Evolutionary conservation across 805 yeast species (phyloP).

Genomic region (Lachancea nothofagi): DNA sequence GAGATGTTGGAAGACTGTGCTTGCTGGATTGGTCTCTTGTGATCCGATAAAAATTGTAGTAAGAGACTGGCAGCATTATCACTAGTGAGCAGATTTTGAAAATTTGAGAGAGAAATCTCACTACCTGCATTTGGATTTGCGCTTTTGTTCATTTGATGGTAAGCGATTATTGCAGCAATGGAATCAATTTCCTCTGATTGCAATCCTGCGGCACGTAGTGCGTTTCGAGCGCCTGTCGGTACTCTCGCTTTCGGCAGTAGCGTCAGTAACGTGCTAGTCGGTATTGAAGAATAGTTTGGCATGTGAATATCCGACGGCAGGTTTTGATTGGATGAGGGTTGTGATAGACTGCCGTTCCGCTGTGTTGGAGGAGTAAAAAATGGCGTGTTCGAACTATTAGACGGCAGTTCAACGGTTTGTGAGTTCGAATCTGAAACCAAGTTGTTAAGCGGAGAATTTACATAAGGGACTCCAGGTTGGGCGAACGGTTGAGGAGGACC

Average conservation of each 20-base stretch:
- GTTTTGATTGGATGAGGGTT: conserved; percentile 3
- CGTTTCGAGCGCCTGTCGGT: conserved; percentile 65
- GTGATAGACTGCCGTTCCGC: not conserved
- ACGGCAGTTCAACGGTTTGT: conserved; percentile 8
- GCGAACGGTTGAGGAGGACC: conserved; percentile 2
- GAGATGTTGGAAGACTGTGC: not conserved
- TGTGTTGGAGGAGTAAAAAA: conserved; percentile 1
- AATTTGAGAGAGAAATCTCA: not conserved
- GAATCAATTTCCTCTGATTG: conserved; percentile 67
- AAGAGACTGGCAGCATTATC: conserved; percentile 6
- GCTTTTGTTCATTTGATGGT: conserved; percentile 43
- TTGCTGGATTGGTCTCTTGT: not conserved
- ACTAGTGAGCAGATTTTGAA: not conserved
- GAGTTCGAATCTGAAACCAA: conserved; percentile 12
- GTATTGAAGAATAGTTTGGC: conserved; percentile 30
- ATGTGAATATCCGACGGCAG: conserved; percentile 19
- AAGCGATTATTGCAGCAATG: conserved; percentile 66
- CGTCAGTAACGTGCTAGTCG: conserved; percentile 35
- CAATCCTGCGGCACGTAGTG: conserved; percentile 61
- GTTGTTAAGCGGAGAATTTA: conserved; percentile 20
- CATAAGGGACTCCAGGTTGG: conserved; percentile 13
- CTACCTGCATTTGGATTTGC: not conserved
- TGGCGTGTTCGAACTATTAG: conserved; percentile 3
- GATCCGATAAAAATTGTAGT: conserved; percentile 5
- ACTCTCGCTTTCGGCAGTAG: conserved; percentile 57